Percentiles rank a stretch among this genome's conserved stretches.
Conservation (phyloP, 1,139 yeast species). For the Saccharomyces hybrid region DNA sequence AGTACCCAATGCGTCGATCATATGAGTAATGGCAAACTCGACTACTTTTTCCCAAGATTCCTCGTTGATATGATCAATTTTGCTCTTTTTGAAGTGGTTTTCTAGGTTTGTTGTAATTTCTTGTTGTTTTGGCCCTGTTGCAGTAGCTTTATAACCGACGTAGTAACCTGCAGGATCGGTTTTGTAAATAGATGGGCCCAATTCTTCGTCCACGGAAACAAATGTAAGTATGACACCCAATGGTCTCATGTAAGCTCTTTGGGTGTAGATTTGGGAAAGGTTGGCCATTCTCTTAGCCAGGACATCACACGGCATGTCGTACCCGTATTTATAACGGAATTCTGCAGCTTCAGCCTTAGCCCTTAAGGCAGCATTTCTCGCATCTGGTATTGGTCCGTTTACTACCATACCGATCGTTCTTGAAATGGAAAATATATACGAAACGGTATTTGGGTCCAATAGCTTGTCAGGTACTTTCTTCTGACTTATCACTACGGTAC, state of each 20-base stretch:
- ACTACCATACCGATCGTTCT: constrained; percentile 83
- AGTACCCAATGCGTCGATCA: constrained; percentile 80
- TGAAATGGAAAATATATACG: constrained; percentile 77
- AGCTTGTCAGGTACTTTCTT: constrained; percentile 94
- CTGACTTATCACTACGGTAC: constrained; percentile 86
- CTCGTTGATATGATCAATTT: constrained; percentile 30
- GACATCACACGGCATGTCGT: constrained; percentile 93
- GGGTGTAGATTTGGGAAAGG: constrained; percentile 88
- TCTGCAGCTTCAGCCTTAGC: constrained; percentile 96
- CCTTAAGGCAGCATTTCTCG: constrained; percentile 79
- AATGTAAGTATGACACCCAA: constrained; percentile 88
- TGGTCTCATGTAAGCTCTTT: constrained; percentile 98
- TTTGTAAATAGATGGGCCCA: constrained; percentile 86
- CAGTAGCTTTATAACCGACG: constrained; percentile 83
- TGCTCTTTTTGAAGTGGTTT: constrained; percentile 66
- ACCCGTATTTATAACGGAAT: constrained; percentile 87
- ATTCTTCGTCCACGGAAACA: constrained; percentile 77
- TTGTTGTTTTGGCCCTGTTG: constrained; percentile 96
- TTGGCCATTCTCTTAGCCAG: constrained; percentile 94
- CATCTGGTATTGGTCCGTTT: constrained; percentile 96
- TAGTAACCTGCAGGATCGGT: constrained; percentile 97
- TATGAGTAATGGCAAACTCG: constrained; percentile 78
- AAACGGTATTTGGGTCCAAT: constrained; percentile 75
- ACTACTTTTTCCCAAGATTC: constrained; percentile 88
- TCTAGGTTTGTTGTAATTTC: constrained; percentile 88